Base-by-base conservation (phyloP, 768 basidiomycete species). In the Leccinum boreale region DNA sequence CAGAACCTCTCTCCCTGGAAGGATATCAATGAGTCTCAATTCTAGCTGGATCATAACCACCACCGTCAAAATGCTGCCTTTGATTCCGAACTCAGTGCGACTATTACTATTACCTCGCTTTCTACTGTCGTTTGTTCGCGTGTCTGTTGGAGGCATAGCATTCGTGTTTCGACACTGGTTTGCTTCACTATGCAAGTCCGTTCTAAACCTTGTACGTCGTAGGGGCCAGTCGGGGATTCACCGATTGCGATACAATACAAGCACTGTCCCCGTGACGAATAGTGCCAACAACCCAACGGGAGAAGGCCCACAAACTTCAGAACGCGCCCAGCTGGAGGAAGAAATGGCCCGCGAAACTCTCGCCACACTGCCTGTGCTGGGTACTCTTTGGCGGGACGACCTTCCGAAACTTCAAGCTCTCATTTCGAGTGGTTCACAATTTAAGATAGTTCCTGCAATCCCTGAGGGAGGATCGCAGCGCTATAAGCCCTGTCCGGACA, bases 401-500 rank as follows among this genome's bases (percentile, higher is more conserved):
- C 14, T 51, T 33, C 21, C 36, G 8, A 57, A 3, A 19, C 24
- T 50, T 31, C 53, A 17, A 14, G 31, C 9, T 21, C 47, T n/a
- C 24, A 23, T n/a, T 44, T 46, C 23, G 12, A 24, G 21, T 14
- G 21, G 11, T 23, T 35, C 53, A 11, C 29, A n/a, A 9, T n/a
- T 46, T 5, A 21, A 44, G 11, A 2, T 2, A 24, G 5, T 42
- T 2, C 44, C 56, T 21, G 49, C 57, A 5, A 63, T 44, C 7
- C 65, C 57, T 0, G 65, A 59, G 8, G 6, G 35, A 14, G 55
- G 24, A 24, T 66, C 61, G 28, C 61, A 35, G 36, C 52, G 64
- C 11, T 65, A 66, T 39, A 15, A 48, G 5, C 21, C 23, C 4
- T 58, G 26, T 54, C 19, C 12, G 6, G 33, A 26, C 10, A 35